phyloP scores from a whole-genome alignment of 1,139 yeast genomes.

The Debaryomyces singareniensis region DNA sequence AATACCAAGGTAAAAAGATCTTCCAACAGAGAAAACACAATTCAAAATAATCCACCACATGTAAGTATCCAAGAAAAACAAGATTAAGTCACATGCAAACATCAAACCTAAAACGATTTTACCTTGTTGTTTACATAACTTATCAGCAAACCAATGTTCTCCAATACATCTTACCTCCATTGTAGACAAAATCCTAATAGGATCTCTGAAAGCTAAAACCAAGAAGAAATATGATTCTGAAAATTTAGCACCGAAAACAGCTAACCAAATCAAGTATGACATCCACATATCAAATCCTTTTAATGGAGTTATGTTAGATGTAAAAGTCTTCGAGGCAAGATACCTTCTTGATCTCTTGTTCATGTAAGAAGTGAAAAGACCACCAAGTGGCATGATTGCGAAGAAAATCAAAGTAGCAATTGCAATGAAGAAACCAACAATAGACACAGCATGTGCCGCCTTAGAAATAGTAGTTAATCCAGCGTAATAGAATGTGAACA shows the following conservation, averaged over 20 bases:
- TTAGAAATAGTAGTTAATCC: conserved; percentile 62
- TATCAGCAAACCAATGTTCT: conserved; percentile 79
- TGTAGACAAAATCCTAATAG: conserved; percentile 62
- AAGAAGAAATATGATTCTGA: conserved; percentile 90
- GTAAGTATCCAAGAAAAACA: conserved; percentile 97
- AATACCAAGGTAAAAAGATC: conserved; percentile 97
- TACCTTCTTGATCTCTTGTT: conserved; percentile 83
- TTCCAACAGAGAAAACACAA: conserved; percentile 92
- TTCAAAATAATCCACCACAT: conserved; percentile 97
- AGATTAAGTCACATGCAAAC: conserved; percentile 84
- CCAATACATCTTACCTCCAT: conserved; percentile 57
- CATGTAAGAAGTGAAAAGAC: conserved; percentile 89
- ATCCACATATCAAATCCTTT: conserved; percentile 92
- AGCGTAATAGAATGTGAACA: conserved; percentile 80
- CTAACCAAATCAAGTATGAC: conserved; percentile 85
- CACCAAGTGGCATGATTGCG: conserved; percentile 95
- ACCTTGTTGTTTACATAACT: conserved; percentile 78
- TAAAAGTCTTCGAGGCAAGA: conserved; percentile 91
- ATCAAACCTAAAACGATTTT: conserved; percentile 85
- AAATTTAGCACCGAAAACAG: conserved; percentile 84
- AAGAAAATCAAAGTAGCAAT: conserved; percentile 78
- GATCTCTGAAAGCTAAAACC: conserved; percentile 88
- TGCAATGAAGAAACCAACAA: conserved; percentile 87
- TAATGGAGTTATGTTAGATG: conserved; percentile 82
- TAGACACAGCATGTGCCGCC: conserved; percentile 76